A percentile compares a stretch with the other conserved stretches of the same genome.
Evolutionary conservation across 2,329 filamentous ascomycete genomes (phyloP).

Genomic region (Blastomyces silverae): DNA sequence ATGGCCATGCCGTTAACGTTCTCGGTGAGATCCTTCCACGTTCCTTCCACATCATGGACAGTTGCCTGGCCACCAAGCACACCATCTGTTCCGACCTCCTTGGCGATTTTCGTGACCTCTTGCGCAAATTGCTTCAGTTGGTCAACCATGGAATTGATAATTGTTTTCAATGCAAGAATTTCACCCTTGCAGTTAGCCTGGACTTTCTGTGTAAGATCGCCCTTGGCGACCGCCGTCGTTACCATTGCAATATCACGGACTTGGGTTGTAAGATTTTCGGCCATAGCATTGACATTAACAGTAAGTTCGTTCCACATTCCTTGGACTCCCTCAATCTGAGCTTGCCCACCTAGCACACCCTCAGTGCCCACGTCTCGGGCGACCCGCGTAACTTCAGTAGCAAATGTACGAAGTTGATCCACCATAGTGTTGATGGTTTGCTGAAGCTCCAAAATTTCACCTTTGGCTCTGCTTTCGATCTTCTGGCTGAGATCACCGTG

Average conservation of each 20-base stretch:
- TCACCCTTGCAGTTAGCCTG: constrained; percentile 87
- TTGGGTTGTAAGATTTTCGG: constrained; percentile 77
- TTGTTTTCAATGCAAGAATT: constrained; percentile 91
- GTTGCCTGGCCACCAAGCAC: constrained; percentile 90
- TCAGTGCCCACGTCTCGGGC: constrained; percentile 79
- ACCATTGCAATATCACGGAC: constrained; percentile 88
- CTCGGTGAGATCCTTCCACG: constrained; percentile 91
- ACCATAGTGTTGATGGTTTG: constrained; percentile 89
- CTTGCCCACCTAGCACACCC: constrained; percentile 74
- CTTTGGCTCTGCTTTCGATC: constrained; percentile 71
- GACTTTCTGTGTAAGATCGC: constrained; percentile 94
- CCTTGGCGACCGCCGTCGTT: constrained; percentile 63
- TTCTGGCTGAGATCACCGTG: constrained; percentile 79
- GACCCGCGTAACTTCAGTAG: constrained; percentile 74
- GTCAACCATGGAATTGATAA: constrained; percentile 99
- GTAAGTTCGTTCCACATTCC: constrained; percentile 86
- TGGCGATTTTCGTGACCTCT: constrained; percentile 92
- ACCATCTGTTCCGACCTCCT: constrained; percentile 94
- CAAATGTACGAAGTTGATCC: constrained; percentile 74
- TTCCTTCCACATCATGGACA: constrained; percentile 92
- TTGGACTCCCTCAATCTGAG: constrained; percentile 74
- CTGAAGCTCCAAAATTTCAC: constrained; percentile 75
- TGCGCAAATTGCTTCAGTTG: constrained; percentile 94
- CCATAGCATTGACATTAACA: constrained; percentile 82
- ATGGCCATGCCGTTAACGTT: constrained; percentile 98